phyloP scores from a whole-genome alignment of 495 filamentous ascomycete species.

The Xylaria intraflava region DNA sequence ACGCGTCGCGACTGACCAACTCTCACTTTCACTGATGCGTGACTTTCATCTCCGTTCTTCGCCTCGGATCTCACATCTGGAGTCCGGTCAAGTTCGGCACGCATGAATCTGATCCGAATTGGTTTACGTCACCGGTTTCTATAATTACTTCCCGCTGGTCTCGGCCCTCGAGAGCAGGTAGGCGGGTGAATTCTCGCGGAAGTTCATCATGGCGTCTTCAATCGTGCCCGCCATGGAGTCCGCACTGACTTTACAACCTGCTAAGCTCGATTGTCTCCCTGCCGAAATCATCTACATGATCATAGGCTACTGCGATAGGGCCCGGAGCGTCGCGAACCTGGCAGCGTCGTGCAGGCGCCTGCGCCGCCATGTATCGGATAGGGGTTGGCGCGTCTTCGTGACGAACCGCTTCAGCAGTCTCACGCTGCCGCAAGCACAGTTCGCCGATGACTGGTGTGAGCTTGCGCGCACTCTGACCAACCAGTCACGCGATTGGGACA shows the following conservation, averaged over 20 bases:
- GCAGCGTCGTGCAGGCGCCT: conserved; percentile 25
- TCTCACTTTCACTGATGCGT: no score
- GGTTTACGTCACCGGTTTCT: no score
- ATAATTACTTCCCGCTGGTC: no score
- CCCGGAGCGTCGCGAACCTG: conserved; percentile 31
- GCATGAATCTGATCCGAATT: no score
- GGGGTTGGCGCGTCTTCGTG: conserved; percentile 42
- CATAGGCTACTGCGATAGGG: conserved; percentile 31
- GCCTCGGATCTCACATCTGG: no score
- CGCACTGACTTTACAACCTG: not conserved
- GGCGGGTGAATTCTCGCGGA: not conserved
- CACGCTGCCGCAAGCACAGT: conserved; percentile 12
- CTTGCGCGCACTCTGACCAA: conserved; percentile 34
- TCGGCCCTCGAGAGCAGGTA: not conserved
- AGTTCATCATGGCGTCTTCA: not conserved
- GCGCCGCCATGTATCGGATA: conserved; percentile 20
- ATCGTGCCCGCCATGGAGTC: not conserved
- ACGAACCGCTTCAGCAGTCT: conserved; percentile 32
- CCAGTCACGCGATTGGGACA: conserved; percentile 41
- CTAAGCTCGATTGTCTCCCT: conserved; percentile 25
- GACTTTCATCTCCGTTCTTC: no score
- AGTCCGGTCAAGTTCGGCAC: no score
- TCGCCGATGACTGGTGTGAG: conserved; percentile 25
- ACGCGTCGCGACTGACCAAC: no score
- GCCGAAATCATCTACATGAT: conserved; percentile 36